Evolutionary conservation across 2,329 filamentous ascomycete genomes (phyloP).

Genomic region (Coniochaeta pulveracea): DNA sequence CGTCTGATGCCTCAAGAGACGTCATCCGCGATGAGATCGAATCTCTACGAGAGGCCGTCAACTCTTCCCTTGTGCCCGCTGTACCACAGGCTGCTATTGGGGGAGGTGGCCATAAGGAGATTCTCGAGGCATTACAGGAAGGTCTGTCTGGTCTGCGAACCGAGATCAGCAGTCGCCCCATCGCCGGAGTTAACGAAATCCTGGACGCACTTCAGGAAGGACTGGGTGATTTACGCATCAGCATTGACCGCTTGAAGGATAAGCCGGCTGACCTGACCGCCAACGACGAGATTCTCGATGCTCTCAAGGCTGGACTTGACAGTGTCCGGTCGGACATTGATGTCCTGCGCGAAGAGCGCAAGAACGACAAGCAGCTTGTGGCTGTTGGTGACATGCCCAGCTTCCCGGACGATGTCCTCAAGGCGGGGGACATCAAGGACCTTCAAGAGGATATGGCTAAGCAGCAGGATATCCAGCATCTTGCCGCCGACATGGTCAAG

Average conservation of each 20-base stretch:
- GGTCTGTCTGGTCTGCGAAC: conserved; percentile 65
- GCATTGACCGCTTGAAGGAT: conserved; percentile 67
- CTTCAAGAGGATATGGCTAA: conserved; percentile 37
- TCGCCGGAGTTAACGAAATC: conserved; percentile 71
- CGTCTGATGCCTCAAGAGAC: conserved; percentile 43
- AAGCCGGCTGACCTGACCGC: conserved; percentile 75
- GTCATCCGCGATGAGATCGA: conserved; percentile 75
- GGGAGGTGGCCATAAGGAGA: conserved; percentile 42
- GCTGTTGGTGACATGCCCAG: too few species aligned
- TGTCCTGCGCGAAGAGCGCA: conserved; percentile 50
- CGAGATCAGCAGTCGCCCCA: conserved; percentile 57
- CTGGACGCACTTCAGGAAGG: conserved; percentile 85
- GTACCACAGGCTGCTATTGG: conserved; percentile 24
- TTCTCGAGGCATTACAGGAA: conserved; percentile 58
- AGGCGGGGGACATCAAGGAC: too few species aligned
- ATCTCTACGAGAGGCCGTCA: conserved; percentile 66
- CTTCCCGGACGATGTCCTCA: too few species aligned
- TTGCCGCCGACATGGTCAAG: conserved; percentile 42
- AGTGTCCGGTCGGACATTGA: conserved; percentile 70
- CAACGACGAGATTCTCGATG: conserved; percentile 82
- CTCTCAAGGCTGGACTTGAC: conserved; percentile 71
- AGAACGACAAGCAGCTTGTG: conserved; percentile 38
- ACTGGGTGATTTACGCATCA: conserved; percentile 61
- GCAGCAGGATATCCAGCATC: conserved; percentile 34
- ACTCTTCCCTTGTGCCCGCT: conserved; percentile 50